phyloP scores from a whole-genome alignment of 805 yeast genomes.

The Schizosaccharomyces pombe region ASM294v3 CU329670.1:4576501-4577000 shows the following conservation, averaged over 20 bases:
- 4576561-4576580: neutral
- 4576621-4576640: neutral
- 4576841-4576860: neutral
- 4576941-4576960: no score
- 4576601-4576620: neutral
- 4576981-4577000: no score
- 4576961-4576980: no score
- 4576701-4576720: neutral
- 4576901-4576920: no score
- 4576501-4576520: neutral
- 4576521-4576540: neutral
- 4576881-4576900: no score
- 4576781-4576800: neutral
- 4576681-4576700: neutral
- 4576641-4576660: neutral
- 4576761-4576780: neutral
- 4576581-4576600: neutral
- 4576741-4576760: neutral
- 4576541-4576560: constrained; percentile 1
- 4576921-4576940: no score
- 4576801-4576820: neutral
- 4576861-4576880: no score
- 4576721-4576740: neutral
- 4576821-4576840: neutral
- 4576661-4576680: neutral